These are phyloP conservation scores for Coffea canephora DNA, from an alignment of 257 asterid genomes.

Conservation along the genomic window DNA sequence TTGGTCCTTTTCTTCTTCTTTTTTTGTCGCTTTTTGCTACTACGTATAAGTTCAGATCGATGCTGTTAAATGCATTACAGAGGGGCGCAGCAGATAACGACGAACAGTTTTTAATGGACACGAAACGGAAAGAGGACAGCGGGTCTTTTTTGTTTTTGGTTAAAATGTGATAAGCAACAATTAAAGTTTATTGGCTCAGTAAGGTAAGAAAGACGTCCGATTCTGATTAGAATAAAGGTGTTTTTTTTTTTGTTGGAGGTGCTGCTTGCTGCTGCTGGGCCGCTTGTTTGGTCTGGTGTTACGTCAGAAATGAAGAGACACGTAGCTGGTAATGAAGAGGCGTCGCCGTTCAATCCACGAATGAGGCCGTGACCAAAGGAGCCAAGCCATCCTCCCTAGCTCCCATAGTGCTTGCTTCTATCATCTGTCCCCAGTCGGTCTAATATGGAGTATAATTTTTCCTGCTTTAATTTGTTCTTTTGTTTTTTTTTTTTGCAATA, in stretches of 20 bases:
- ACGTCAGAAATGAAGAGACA: slow-evolving; percentile 37
- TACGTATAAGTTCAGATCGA: too few relatives aligned
- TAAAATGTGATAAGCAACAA: too few relatives aligned
- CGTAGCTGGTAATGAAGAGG: slow-evolving; percentile 35
- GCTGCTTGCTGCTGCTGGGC: too few relatives aligned
- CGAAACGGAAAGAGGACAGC: background rate
- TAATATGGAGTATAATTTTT: slow-evolving; percentile 12
- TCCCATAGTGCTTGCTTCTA: too few relatives aligned
- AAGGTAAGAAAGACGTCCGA: background rate
- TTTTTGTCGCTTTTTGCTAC: too few relatives aligned
- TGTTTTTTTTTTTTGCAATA: too few relatives aligned
- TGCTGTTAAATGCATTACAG: background rate
- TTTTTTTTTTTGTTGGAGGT: too few relatives aligned
- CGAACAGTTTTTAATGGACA: slow-evolving; percentile 16
- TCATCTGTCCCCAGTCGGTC: slow-evolving; percentile 37
- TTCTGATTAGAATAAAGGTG: too few relatives aligned
- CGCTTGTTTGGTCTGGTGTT: too few relatives aligned
- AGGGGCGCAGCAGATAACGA: slow-evolving; percentile 21
- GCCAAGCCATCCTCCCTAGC: background rate
- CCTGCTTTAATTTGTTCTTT: too few relatives aligned
- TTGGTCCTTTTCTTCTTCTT: background rate
- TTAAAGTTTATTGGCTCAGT: slow-evolving; percentile 20
- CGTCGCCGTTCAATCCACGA: slow-evolving; percentile 56
- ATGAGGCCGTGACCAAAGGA: slow-evolving; percentile 26
- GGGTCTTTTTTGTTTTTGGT: background rate